Evolutionary conservation across 768 basidiomycete species (phyloP).

Genomic region (Termitomyces sp.): DNA sequence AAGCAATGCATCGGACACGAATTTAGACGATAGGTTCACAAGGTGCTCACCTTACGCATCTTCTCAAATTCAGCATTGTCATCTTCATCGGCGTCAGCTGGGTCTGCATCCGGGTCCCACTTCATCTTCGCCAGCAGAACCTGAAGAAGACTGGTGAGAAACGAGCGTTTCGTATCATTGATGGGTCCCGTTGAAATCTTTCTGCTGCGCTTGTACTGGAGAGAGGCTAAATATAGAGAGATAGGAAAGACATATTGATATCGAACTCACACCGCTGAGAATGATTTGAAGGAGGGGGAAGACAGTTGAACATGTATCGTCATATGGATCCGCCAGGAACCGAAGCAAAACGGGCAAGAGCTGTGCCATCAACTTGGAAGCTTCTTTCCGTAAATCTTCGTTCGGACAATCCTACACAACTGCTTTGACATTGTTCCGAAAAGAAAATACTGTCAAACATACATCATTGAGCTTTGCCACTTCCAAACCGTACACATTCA

Average conservation of each 20-base stretch:
- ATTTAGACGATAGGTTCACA: background rate
- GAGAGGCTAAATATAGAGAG: background rate
- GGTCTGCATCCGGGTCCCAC: constrained; percentile 80
- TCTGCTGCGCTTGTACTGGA: constrained; percentile 74
- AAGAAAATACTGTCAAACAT: constrained; percentile 21
- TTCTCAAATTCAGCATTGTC: constrained; percentile 77
- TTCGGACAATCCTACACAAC: constrained; percentile 48
- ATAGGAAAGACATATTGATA: background rate
- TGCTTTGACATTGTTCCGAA: background rate
- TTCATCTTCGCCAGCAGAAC: constrained; percentile 85
- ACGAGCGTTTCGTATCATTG: constrained; percentile 63
- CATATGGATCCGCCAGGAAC: constrained; percentile 86
- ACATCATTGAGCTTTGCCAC: constrained; percentile 83
- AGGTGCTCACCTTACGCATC: constrained; percentile 65
- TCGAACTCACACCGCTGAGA: constrained; percentile 58
- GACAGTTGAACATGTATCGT: constrained; percentile 83
- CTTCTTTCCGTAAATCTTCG: constrained; percentile 59
- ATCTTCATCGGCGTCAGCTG: constrained; percentile 84
- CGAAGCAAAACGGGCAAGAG: constrained; percentile 77
- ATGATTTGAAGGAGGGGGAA: constrained; percentile 76
- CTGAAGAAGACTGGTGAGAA: constrained; percentile 71
- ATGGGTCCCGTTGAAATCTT: constrained; percentile 56
- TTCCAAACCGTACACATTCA: constrained; percentile 80
- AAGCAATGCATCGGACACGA: background rate
- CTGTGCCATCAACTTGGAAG: constrained; percentile 55